These are phyloP conservation scores for Fusarium fracticaudum DNA, from an alignment of 2,329 filamentous ascomycete genomes.

Conservation along the genomic window DNA sequence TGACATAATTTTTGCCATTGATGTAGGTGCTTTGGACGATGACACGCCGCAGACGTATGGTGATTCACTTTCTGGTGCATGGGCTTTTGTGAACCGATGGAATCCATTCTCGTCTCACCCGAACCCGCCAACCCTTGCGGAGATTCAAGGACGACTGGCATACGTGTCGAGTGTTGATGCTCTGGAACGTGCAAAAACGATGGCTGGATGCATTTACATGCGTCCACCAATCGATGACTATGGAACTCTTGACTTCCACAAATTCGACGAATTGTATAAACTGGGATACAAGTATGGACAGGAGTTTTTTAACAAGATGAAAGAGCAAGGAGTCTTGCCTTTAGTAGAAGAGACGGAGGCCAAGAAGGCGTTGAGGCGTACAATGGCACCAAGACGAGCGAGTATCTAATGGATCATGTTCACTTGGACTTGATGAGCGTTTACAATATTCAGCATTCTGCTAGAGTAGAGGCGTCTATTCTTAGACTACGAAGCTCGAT, in stretches of 20 bases:
- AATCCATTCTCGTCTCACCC: slow-evolving; percentile 90
- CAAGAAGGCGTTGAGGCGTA: slow-evolving; percentile 79
- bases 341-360: slow-evolving; percentile 77
- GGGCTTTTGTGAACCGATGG: slow-evolving; percentile 96
- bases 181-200: slow-evolving; percentile 90
- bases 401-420: slow-evolving; percentile 68
- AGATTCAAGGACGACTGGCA: slow-evolving; percentile 93
- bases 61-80: slow-evolving; percentile 92
- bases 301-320: slow-evolving; percentile 79
- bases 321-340: slow-evolving; percentile 79
- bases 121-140: slow-evolving; percentile 92
- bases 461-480: neutral
- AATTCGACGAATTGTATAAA: slow-evolving; percentile 96
- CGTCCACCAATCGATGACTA: slow-evolving; percentile 93
- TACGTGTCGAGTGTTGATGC: slow-evolving; percentile 97
- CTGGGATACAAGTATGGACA: slow-evolving; percentile 89
- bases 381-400: slow-evolving; percentile 80
- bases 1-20: slow-evolving; percentile 93
- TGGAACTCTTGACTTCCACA: slow-evolving; percentile 93
- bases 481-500: neutral
- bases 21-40: slow-evolving; percentile 93
- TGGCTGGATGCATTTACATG: slow-evolving; percentile 94
- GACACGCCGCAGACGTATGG: slow-evolving; percentile 92
- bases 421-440: neutral
- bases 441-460: neutral